phyloP scores from a whole-genome alignment of 805 yeast genomes.

The Scheffersomyces lignosus region DNA sequence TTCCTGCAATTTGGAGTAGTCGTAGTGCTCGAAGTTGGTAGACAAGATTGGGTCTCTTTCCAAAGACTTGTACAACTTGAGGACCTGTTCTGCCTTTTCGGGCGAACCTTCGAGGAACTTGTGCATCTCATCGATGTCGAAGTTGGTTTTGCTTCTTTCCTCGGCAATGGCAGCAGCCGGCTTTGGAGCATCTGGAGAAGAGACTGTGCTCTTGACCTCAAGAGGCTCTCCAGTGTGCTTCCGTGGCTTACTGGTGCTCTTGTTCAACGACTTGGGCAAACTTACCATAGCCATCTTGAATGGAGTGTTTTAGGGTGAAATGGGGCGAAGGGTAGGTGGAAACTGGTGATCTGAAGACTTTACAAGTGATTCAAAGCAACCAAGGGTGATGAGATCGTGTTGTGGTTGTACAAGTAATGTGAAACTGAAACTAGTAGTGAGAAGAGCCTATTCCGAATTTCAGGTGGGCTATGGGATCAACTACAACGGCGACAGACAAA shows the following conservation, averaged over 20 bases:
- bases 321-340: too few relatives aligned
- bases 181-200: neutral
- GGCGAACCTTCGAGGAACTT: slow-evolving; percentile 41
- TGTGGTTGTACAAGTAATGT: too few relatives aligned
- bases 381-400: too few relatives aligned
- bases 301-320: neutral
- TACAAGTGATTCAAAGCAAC: too few relatives aligned
- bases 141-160: slow-evolving; percentile 33
- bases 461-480: too few relatives aligned
- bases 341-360: too few relatives aligned
- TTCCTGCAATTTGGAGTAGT: slow-evolving; percentile 27
- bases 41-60: slow-evolving; percentile 41
- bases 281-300: neutral
- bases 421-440: too few relatives aligned
- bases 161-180: slow-evolving; percentile 1
- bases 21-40: slow-evolving; percentile 32
- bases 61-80: slow-evolving; percentile 30
- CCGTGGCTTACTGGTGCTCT: neutral
- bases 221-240: too few relatives aligned
- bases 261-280: neutral
- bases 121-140: slow-evolving; percentile 40
- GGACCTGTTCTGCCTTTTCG: slow-evolving; percentile 30
- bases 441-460: too few relatives aligned
- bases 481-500: too few relatives aligned
- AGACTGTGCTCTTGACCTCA: neutral